Conservation (phyloP, 106 monocot genomes). For the Dactylorhiza incarnata region DNA sequence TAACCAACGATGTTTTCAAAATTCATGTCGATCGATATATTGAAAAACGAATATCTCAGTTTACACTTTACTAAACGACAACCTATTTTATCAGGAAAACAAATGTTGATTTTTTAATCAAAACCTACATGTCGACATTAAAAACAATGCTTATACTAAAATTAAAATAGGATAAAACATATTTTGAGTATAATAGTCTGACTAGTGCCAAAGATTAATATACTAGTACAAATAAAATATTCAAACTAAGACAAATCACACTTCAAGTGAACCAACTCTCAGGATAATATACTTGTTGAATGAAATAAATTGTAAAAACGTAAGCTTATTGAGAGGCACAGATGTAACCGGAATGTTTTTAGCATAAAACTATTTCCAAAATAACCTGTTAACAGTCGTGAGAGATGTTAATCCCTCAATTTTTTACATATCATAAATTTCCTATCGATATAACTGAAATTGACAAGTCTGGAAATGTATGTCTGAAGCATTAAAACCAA, state of each 20-base stretch:
- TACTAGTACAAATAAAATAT: background rate
- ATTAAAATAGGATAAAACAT: background rate
- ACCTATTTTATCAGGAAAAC: too few relatives aligned
- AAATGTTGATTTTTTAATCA: too few relatives aligned
- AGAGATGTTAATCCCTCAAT: background rate
- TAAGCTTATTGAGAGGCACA: background rate
- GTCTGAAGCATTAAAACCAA: background rate
- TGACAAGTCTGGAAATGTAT: background rate
- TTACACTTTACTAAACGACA: too few relatives aligned
- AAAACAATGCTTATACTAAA: background rate
- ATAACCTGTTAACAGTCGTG: background rate
- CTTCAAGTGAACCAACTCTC: background rate
- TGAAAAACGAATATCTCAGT: too few relatives aligned
- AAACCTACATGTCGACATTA: too few relatives aligned
- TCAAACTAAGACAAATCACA: background rate
- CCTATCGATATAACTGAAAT: background rate
- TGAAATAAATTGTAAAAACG: background rate
- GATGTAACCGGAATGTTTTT: background rate
- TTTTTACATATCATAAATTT: background rate
- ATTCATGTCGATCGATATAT: too few relatives aligned
- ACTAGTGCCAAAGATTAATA: background rate
- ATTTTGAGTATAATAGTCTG: background rate
- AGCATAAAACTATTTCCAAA: background rate
- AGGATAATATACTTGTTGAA: background rate
- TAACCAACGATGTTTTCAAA: too few relatives aligned